These are phyloP conservation scores for Clonostachys chloroleuca DNA, from an alignment of 2,329 filamentous ascomycete species.

Conservation along the genomic window DNA sequence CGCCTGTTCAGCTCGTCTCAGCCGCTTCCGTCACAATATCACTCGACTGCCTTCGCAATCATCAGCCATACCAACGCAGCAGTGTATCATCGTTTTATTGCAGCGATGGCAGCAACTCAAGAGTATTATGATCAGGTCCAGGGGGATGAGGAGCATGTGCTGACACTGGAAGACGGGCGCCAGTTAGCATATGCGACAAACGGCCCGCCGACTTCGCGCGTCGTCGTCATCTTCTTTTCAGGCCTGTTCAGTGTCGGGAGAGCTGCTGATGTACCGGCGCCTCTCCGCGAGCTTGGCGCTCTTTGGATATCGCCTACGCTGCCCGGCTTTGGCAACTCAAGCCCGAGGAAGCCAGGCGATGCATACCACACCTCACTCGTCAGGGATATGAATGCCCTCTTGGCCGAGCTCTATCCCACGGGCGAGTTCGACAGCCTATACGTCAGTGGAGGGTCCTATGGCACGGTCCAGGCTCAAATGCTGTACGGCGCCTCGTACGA, in stretches of 20 bases:
- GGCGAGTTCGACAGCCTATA: slow-evolving; percentile 7
- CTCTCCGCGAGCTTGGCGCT: slow-evolving; percentile 3
- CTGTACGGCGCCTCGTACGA: slow-evolving; percentile 11
- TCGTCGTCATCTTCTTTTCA: slow-evolving; percentile 11
- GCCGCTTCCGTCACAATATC: too few relatives aligned
- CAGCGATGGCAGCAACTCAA: too few relatives aligned
- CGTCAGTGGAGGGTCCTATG: slow-evolving; percentile 11
- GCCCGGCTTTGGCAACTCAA: slow-evolving; percentile 8
- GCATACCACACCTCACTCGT: slow-evolving; percentile 7
- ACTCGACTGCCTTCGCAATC: too few relatives aligned
- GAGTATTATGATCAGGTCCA: slow-evolving; percentile 1
- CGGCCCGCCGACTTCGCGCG: slow-evolving; percentile 8
- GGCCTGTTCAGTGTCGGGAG: slow-evolving; percentile 12
- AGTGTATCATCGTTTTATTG: too few relatives aligned
- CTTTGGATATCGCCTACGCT: slow-evolving; percentile 11
- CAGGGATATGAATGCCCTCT: slow-evolving; percentile 6
- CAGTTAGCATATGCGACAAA: slow-evolving; percentile 14
- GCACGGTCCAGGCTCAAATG: slow-evolving; percentile 13
- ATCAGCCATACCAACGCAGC: too few relatives aligned
- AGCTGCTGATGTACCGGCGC: slow-evolving; percentile 7
- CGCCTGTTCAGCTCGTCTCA: too few relatives aligned
- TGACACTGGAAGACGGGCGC: slow-evolving; percentile 4
- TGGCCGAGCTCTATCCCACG: slow-evolving; percentile 8
- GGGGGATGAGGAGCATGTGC: slow-evolving; percentile 8
- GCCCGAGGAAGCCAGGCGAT: slow-evolving; percentile 2